Percentiles rank a stretch among this genome's conserved stretches.
Evolutionary conservation across 371 early-diverging fungal species (phyloP).

Genomic region (Capniomyces stellatus): DNA sequence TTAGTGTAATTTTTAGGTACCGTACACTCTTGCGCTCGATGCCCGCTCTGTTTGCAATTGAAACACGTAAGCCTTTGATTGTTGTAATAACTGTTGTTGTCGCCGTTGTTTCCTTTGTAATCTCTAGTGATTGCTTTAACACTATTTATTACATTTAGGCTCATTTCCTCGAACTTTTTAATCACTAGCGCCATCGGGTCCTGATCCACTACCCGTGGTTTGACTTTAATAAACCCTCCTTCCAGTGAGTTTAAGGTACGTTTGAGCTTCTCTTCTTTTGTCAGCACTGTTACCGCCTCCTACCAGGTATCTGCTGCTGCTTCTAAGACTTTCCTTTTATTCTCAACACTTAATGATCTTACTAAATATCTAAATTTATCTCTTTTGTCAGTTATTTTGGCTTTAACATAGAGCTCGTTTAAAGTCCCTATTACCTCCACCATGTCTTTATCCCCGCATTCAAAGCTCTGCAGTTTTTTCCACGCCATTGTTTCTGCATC

Average conservation of each 20-base stretch:
- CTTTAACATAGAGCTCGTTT: background rate
- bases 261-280: slow-evolving; percentile 2
- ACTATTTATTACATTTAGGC: no score
- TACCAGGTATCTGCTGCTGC: background rate
- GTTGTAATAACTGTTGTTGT: no score
- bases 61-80: no score
- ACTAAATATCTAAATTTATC: background rate
- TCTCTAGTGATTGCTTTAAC: no score
- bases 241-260: background rate
- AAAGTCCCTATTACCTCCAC: background rate
- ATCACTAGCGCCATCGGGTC: no score
- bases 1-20: no score
- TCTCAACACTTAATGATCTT: background rate
- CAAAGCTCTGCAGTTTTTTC: background rate
- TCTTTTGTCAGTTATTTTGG: background rate
- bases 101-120: no score
- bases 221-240: background rate
- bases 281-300: background rate
- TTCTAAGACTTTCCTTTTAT: background rate
- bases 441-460: background rate
- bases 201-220: background rate
- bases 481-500: background rate
- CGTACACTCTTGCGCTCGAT: no score
- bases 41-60: no score
- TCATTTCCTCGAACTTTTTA: no score